These are phyloP conservation scores for Primulina eburnea DNA, from an alignment of 257 asterid genomes.

Conservation along the genomic window DNA sequence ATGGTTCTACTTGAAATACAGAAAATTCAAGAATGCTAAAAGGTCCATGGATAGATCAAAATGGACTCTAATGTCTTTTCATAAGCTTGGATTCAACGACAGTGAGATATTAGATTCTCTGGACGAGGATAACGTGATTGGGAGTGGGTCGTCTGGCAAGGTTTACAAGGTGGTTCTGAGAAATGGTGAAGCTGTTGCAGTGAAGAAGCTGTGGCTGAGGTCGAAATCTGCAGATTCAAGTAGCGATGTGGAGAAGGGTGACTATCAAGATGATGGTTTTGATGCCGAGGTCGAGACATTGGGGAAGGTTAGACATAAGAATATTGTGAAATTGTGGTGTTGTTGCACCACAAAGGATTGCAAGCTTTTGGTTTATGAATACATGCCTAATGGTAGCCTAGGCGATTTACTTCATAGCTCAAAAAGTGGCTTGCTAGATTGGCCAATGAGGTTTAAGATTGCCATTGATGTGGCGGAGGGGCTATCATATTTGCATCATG, in stretches of 20 bases:
- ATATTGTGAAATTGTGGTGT: conserved; percentile 89
- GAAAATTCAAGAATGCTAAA: conserved; percentile 46
- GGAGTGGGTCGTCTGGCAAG: conserved; percentile 89
- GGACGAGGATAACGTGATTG: conserved; percentile 87
- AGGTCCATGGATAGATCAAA: conserved; percentile 59
- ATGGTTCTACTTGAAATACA: conserved; percentile 72
- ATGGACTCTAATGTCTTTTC: conserved; percentile 96
- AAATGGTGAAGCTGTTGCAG: conserved; percentile 79
- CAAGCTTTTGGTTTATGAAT: conserved; percentile 88
- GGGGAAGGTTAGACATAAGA: conserved; percentile 95
- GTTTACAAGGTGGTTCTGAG: conserved; percentile 91
- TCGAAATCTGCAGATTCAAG: conserved; percentile 49
- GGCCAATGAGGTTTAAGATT: conserved; percentile 82
- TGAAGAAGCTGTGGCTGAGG: conserved; percentile 73
- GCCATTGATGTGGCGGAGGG: conserved; percentile 58
- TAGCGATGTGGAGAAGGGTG: conserved; percentile 66
- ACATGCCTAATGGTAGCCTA: conserved; percentile 92
- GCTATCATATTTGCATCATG: conserved; percentile 51
- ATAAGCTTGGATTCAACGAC: conserved; percentile 79
- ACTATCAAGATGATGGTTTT: conserved; percentile 47
- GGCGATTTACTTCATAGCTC: conserved; percentile 91
- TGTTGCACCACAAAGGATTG: conserved; percentile 74
- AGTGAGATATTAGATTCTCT: conserved; percentile 72
- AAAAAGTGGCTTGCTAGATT: conserved; percentile 69
- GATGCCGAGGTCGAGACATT: conserved; percentile 81